A percentile compares a stretch with the other conserved stretches of the same genome.
Conservation (phyloP, 768 basidiomycete genomes). For the Rhodotorula sphaerocarpa region DNA sequence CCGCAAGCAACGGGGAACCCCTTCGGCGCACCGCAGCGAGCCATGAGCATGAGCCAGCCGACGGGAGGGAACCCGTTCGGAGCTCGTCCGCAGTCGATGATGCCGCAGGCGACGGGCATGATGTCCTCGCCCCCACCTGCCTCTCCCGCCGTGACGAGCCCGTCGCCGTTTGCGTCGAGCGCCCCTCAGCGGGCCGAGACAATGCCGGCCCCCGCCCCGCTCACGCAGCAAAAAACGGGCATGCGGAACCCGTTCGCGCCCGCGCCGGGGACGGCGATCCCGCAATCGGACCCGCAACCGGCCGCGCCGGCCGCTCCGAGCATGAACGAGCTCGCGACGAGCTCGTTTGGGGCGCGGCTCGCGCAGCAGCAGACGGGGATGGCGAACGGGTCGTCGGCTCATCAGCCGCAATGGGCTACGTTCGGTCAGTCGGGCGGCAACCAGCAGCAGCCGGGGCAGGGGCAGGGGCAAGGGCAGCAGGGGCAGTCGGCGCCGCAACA, state of each 20-base stretch:
- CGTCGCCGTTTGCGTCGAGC: no score
- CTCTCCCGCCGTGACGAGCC: conserved; percentile 5
- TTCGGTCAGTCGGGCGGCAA: neutral
- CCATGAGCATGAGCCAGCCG: conserved; percentile 4
- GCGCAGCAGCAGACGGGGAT: conserved; percentile 16
- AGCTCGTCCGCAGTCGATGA: neutral
- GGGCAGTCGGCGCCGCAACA: neutral
- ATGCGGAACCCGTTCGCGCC: conserved; percentile 91
- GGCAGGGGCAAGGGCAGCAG: no score
- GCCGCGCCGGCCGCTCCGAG: conserved; percentile 61
- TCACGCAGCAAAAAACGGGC: conserved; percentile 84
- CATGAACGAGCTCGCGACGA: conserved; percentile 66
- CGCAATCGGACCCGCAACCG: conserved; percentile 53
- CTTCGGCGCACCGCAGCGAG: conserved; percentile 16
- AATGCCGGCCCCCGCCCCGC: conserved; percentile 50
- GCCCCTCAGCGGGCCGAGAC: no score
- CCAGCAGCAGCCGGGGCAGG: no score
- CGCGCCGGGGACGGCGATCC: conserved; percentile 48
- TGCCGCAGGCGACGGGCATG: conserved; percentile 6
- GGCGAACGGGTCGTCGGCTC: neutral
- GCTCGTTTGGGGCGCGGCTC: conserved; percentile 36
- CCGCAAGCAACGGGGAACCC: conserved; percentile 37
- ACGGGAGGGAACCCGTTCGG: neutral
- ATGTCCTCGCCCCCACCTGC: neutral
- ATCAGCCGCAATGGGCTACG: conserved; percentile 7